Percentiles rank a stretch among this genome's conserved stretches.
Conservation (phyloP, 768 basidiomycete genomes). For the Coprinellus micaceus region DNA sequence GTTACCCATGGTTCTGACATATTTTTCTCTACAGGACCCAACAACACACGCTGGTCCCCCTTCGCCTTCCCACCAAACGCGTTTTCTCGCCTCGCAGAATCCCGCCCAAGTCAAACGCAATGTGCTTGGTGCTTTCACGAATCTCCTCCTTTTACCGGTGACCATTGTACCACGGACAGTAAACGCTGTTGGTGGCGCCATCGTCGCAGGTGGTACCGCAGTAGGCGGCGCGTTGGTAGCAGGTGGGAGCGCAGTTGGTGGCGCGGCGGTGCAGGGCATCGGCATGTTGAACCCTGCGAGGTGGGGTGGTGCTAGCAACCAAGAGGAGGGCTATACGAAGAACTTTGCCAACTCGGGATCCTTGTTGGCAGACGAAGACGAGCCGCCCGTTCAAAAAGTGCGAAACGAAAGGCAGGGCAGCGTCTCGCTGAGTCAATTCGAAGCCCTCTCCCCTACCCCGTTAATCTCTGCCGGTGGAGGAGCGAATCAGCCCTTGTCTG, state of each 20-base stretch:
- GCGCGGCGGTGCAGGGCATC: conserved; percentile 79
- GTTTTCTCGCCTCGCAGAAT: conserved; percentile 81
- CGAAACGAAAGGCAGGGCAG: not conserved
- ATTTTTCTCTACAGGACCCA: too few species aligned
- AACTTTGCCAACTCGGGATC: conserved; percentile 37
- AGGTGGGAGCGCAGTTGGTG: too few species aligned
- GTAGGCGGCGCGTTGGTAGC: conserved; percentile 53
- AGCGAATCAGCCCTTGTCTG: too few species aligned
- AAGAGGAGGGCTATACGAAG: conserved; percentile 28
- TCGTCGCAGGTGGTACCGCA: not conserved
- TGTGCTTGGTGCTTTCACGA: conserved; percentile 88
- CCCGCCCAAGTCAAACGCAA: conserved; percentile 91
- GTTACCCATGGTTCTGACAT: too few species aligned
- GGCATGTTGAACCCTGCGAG: conserved; percentile 87
- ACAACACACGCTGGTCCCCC: too few species aligned
- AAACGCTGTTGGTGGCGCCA: conserved; percentile 50
- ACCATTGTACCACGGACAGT: conserved; percentile 90
- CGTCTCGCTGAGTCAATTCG: conserved; percentile 8
- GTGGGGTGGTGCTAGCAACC: conserved; percentile 46
- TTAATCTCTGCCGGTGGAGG: conserved; percentile 10
- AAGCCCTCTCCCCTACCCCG: conserved; percentile 16
- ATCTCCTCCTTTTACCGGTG: conserved; percentile 86
- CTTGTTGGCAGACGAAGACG: conserved; percentile 45
- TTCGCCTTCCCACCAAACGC: too few species aligned
- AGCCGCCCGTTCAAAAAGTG: conserved; percentile 21